Evolutionary conservation across 2,329 filamentous ascomycete genomes (phyloP).

Genomic region (Akanthomyces uredinophilus): DNA sequence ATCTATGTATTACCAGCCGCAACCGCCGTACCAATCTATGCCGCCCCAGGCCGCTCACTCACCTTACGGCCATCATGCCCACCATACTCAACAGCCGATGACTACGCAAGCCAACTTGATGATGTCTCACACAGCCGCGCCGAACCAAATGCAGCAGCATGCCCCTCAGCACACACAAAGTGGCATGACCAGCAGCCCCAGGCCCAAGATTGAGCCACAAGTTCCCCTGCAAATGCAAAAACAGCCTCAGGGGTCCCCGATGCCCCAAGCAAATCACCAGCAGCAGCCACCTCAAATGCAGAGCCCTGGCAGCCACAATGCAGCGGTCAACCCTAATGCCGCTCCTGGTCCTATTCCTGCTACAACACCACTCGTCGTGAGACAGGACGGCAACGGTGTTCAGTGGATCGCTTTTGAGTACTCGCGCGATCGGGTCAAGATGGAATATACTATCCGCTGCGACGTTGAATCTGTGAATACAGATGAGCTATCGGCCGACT

Average conservation of each 20-base stretch:
- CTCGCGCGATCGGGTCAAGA: constrained; percentile 93
- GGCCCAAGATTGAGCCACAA: constrained; percentile 59
- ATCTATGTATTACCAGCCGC: constrained; percentile 69
- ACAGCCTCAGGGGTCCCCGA: constrained; percentile 15
- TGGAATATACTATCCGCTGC: constrained; percentile 98
- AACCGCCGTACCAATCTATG: constrained; percentile 62
- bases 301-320: constrained; percentile 31
- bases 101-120: constrained; percentile 61
- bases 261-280: constrained; percentile 33
- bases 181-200: constrained; percentile 56
- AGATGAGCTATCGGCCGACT: constrained; percentile 76
- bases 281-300: constrained; percentile 35
- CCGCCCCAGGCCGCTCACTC: constrained; percentile 55
- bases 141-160: constrained; percentile 56
- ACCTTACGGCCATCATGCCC: constrained; percentile 56
- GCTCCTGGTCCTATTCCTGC: constrained; percentile 95
- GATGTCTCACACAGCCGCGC: constrained; percentile 54
- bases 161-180: constrained; percentile 50
- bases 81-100: constrained; percentile 50
- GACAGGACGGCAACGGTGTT: constrained; percentile 92
- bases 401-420: constrained; percentile 99
- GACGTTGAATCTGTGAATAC: constrained; percentile 96
- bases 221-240: constrained; percentile 59
- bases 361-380: constrained; percentile 87
- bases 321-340: constrained; percentile 76